A percentile compares a stretch with the other conserved stretches of the same genome.
These are phyloP conservation scores for Penicillium sp. DNA, from an alignment of 2,329 filamentous ascomycete genomes.

Conservation along the genomic window DNA sequence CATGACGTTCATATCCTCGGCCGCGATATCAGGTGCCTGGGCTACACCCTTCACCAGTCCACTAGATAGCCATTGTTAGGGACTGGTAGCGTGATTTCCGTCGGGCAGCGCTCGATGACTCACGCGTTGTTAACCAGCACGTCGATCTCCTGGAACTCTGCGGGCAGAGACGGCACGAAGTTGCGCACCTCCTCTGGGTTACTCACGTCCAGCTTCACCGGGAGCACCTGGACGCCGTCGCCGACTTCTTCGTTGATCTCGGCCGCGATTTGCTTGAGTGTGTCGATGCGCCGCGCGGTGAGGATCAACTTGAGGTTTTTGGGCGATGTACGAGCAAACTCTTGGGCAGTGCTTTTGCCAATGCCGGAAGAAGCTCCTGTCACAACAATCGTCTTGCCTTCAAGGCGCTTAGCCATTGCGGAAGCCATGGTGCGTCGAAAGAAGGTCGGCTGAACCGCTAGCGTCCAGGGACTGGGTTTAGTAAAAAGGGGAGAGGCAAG, in stretches of 20 bases:
- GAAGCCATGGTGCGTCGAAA: constrained; percentile 58
- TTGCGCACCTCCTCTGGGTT: constrained; percentile 68
- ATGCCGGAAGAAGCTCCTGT: constrained; percentile 94
- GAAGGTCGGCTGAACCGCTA: constrained; percentile 21
- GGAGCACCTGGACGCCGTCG: constrained; percentile 74
- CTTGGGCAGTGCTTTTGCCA: constrained; percentile 69
- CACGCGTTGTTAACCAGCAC: constrained; percentile 96
- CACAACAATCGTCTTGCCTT: constrained; percentile 87
- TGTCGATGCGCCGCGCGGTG: constrained; percentile 81
- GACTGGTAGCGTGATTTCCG: not conserved
- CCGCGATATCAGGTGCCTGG: constrained; percentile 75
- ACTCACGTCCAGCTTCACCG: constrained; percentile 84
- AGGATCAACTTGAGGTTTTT: constrained; percentile 77
- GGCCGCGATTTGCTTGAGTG: constrained; percentile 69
- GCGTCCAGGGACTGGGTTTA: constrained; percentile 18
- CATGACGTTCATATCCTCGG: constrained; percentile 82
- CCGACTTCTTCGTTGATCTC: constrained; percentile 76
- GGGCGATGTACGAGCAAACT: constrained; percentile 85
- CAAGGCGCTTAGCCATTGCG: constrained; percentile 75
- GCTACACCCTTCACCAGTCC: constrained; percentile 87
- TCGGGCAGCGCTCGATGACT: constrained; percentile 53
- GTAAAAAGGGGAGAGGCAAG: constrained; percentile 19
- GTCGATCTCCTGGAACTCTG: constrained; percentile 80
- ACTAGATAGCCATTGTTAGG: constrained; percentile 44
- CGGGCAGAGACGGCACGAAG: constrained; percentile 71